These are phyloP conservation scores for Amaranthus hypochondriacus DNA, from an alignment of 148 eudicot species.

Conservation along the genomic window DNA sequence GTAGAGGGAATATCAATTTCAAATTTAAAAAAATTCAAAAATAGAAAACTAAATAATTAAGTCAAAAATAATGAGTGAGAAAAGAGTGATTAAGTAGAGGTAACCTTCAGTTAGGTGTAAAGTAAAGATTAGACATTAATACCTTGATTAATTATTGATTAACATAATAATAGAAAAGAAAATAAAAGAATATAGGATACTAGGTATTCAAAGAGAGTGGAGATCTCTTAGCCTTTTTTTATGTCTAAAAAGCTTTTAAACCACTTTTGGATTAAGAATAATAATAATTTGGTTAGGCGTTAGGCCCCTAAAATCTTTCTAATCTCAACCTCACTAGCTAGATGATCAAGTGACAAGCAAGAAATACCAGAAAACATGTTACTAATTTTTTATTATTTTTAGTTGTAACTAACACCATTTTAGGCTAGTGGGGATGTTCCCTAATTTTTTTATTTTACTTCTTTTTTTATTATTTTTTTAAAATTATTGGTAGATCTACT, in stretches of 20 bases:
- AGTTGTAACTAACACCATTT: constrained; percentile 38
- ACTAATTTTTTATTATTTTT: constrained; percentile 25
- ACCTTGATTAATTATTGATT: neutral
- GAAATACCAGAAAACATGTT: constrained; percentile 33
- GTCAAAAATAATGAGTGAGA: constrained; percentile 6
- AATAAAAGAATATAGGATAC: neutral
- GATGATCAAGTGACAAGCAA: constrained; percentile 9
- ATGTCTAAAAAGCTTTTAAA: constrained; percentile 9
- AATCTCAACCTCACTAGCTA: neutral
- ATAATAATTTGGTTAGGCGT: constrained; percentile 25
- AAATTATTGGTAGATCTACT: constrained; percentile 15
- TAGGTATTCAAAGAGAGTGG: constrained; percentile 7
- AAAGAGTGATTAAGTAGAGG: constrained; percentile 31
- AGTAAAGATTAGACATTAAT: constrained; percentile 32
- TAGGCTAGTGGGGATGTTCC: constrained; percentile 17
- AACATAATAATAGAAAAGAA: neutral
- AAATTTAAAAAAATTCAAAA: too few relatives aligned
- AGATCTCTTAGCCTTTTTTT: constrained; percentile 1
- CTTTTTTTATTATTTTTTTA: neutral
- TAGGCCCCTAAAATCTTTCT: constrained; percentile 24
- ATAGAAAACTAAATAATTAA: neutral
- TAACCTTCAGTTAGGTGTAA: constrained; percentile 63
- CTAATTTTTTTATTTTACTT: constrained; percentile 10
- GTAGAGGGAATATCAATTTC: too few relatives aligned
- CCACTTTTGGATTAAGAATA: constrained; percentile 37